Evolutionary conservation across 2,329 filamentous ascomycete genomes (phyloP).

Genomic region (Xenoacremonium recifei): DNA sequence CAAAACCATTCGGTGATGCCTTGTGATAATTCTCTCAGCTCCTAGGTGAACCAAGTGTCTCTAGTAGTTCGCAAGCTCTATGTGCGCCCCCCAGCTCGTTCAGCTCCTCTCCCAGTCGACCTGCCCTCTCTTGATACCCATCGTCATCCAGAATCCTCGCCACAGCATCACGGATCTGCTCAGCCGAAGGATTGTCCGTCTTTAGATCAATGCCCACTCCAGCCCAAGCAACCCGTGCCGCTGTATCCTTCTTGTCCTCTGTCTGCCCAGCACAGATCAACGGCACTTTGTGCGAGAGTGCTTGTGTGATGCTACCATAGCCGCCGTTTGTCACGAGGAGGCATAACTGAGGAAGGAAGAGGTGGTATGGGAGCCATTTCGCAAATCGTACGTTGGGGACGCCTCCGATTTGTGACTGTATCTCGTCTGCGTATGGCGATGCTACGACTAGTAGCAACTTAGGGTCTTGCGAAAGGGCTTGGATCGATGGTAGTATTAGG

Average conservation of each 20-base stretch:
- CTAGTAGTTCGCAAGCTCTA: conserved; percentile 25
- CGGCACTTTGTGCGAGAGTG: conserved; percentile 33
- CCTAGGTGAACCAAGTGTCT: too few relatives aligned
- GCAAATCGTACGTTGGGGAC: conserved; percentile 29
- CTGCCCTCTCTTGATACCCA: conserved; percentile 21
- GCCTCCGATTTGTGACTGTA: conserved; percentile 19
- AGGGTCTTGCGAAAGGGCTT: conserved; percentile 28
- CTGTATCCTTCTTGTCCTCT: conserved; percentile 37
- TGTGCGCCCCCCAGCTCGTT: conserved; percentile 26
- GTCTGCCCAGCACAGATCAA: conserved; percentile 35
- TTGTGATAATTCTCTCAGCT: too few relatives aligned
- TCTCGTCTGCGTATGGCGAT: conserved; percentile 27
- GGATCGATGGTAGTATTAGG: conserved; percentile 36
- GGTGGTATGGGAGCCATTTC: conserved; percentile 35
- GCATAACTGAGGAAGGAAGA: conserved; percentile 31
- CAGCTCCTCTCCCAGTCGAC: conserved; percentile 24
- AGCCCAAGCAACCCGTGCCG: conserved; percentile 31
- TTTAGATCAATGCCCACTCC: conserved; percentile 35
- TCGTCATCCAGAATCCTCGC: conserved; percentile 22
- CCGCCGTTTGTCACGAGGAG: conserved; percentile 37
- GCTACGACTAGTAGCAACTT: conserved; percentile 32
- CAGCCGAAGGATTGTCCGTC: conserved; percentile 31
- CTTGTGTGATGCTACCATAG: conserved; percentile 37
- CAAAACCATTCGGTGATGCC: too few relatives aligned
- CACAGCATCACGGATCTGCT: conserved; percentile 24